A percentile compares a stretch with the other conserved stretches of the same genome.
Conservation (phyloP, 495 filamentous ascomycete genomes). For the Xylaria intraflava region DNA sequence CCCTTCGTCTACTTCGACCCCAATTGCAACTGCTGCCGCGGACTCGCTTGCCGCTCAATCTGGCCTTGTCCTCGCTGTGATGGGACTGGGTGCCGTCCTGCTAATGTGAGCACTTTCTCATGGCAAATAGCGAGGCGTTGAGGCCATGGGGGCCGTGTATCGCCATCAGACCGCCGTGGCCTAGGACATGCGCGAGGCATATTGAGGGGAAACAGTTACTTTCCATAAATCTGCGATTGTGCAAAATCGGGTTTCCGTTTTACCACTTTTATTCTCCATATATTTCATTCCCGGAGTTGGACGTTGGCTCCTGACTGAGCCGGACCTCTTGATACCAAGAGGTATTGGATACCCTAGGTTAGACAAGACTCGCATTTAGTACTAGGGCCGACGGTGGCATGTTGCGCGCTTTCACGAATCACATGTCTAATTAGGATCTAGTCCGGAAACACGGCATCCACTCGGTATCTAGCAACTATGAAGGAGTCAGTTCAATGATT, state of each 20-base stretch:
- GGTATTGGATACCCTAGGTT: conserved; percentile 15
- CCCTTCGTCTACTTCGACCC: conserved; percentile 12
- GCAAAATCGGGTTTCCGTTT: not conserved
- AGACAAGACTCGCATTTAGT: not conserved
- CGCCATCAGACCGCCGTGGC: not conserved
- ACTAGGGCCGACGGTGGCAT: conserved; percentile 1
- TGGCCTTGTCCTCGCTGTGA: conserved; percentile 33
- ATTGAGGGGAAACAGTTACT: not conserved
- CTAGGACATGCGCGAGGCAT: too few species aligned
- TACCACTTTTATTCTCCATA: conserved; percentile 14
- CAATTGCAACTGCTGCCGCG: conserved; percentile 27
- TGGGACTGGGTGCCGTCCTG: conserved; percentile 38
- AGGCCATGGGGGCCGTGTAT: not conserved
- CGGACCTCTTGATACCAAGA: conserved; percentile 14
- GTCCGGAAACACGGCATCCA: not conserved
- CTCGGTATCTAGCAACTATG: not conserved
- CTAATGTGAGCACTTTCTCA: conserved; percentile 28
- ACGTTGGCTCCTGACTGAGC: conserved; percentile 15
- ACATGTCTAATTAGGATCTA: conserved; percentile 1
- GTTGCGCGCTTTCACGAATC: not conserved
- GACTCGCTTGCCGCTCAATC: conserved; percentile 32
- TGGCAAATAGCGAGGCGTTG: not conserved
- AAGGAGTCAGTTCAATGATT: not conserved
- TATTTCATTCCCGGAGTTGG: conserved; percentile 18
- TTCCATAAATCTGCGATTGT: not conserved